These are phyloP conservation scores for Saccharum spontaneum DNA, from an alignment of 176 grass and related monocot species.

Conservation along the genomic window DNA sequence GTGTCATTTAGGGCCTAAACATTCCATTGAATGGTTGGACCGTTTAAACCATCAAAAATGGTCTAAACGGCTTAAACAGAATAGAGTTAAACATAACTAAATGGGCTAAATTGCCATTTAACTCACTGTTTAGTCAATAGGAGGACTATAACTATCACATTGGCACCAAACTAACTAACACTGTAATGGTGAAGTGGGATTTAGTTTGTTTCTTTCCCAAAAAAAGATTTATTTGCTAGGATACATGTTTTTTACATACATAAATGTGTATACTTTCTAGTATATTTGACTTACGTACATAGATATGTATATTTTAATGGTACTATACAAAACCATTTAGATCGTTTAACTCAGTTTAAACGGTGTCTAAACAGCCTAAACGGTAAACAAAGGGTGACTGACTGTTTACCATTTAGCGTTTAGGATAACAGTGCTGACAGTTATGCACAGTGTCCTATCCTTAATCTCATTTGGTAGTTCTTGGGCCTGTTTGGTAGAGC, in stretches of 20 bases:
- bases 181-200: not conserved
- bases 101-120: not conserved
- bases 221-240: not conserved
- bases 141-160: not conserved
- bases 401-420: not conserved
- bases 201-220: not conserved
- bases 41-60: not conserved
- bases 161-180: not conserved
- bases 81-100: not conserved
- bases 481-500: not conserved
- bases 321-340: not conserved
- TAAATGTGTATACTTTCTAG: not conserved
- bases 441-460: not conserved
- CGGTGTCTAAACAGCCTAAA: not conserved
- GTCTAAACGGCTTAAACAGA: not conserved
- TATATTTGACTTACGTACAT: not conserved
- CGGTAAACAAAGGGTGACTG: not conserved
- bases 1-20: not conserved
- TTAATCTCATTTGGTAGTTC: conserved; percentile 23
- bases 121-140: not conserved
- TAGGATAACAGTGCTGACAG: not conserved
- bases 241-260: not conserved
- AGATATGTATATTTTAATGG: not conserved
- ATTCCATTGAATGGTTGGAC: not conserved
- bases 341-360: not conserved